A percentile compares a stretch with the other conserved stretches of the same genome.
Conservation (phyloP, 805 yeast species). For the Kluyveromyces dobzhanskii region DNA sequence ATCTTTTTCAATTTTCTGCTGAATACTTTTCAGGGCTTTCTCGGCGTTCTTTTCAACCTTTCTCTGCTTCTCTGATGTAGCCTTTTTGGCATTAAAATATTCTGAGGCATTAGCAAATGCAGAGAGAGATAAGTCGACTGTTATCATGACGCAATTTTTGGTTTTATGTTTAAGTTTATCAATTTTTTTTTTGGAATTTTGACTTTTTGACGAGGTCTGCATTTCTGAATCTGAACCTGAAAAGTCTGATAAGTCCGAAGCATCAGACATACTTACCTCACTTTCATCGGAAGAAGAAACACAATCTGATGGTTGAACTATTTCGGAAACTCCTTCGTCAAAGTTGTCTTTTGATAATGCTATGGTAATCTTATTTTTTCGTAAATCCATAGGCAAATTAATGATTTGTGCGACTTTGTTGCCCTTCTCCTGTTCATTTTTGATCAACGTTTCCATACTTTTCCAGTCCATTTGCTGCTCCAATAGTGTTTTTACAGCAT, state of each 20-base stretch:
- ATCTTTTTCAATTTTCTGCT: slow-evolving; percentile 65
- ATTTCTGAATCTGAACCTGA: slow-evolving; percentile 4
- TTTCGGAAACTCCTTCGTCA: slow-evolving; percentile 16
- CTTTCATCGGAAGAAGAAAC: slow-evolving; percentile 27
- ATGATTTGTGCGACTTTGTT: slow-evolving; percentile 57
- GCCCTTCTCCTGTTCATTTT: slow-evolving; percentile 58
- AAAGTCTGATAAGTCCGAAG: slow-evolving; percentile 17
- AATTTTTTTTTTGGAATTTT: slow-evolving; percentile 4
- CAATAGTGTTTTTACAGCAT: slow-evolving; percentile 54
- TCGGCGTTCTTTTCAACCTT: slow-evolving; percentile 73
- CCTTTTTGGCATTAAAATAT: slow-evolving; percentile 70
- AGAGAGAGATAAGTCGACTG: slow-evolving; percentile 60
- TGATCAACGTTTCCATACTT: slow-evolving; percentile 68
- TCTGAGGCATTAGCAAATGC: slow-evolving; percentile 84
- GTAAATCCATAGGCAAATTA: slow-evolving; percentile 58
- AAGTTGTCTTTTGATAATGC: slow-evolving; percentile 41
- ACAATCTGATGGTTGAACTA: slow-evolving; percentile 23
- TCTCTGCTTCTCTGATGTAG: slow-evolving; percentile 67
- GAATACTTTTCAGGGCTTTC: slow-evolving; percentile 76
- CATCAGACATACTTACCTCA: slow-evolving; percentile 13
- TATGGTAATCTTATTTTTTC: slow-evolving; percentile 57
- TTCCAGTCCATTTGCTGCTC: slow-evolving; percentile 93
- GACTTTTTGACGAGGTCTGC: background rate
- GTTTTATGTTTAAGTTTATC: no score
- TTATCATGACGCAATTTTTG: slow-evolving; percentile 24